Conservation (phyloP, 148 eudicot genomes). For the Amaranthus palmeri region DNA sequence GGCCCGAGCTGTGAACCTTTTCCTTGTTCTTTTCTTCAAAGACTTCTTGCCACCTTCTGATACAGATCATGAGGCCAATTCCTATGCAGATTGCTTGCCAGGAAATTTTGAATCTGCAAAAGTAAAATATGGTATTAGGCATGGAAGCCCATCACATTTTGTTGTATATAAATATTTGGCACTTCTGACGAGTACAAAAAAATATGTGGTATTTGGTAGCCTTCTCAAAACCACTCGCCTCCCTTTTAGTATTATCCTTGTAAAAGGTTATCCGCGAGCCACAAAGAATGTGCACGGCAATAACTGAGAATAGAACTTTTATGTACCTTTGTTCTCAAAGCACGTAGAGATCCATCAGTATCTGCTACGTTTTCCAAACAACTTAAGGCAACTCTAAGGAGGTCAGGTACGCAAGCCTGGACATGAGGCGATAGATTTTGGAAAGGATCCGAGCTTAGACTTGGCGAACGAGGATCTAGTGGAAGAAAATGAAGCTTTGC, state of each 20-base stretch:
- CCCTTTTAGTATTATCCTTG: neutral
- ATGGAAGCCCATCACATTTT: neutral
- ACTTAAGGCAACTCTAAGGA: slow-evolving; percentile 75
- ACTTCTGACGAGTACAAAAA: neutral
- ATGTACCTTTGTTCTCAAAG: slow-evolving; percentile 79
- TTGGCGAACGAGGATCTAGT: slow-evolving; percentile 68
- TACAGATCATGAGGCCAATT: slow-evolving; percentile 93
- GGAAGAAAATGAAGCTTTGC: slow-evolving; percentile 88
- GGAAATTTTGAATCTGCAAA: slow-evolving; percentile 84
- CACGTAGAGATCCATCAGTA: slow-evolving; percentile 93
- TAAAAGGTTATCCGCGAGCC: neutral
- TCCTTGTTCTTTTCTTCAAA: slow-evolving; percentile 32
- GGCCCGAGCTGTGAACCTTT: neutral
- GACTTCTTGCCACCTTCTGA: slow-evolving; percentile 75
- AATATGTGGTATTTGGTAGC: neutral
- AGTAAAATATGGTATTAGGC: slow-evolving; percentile 1
- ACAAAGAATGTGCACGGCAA: too few species aligned
- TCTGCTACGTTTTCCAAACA: slow-evolving; percentile 76
- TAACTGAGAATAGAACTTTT: neutral
- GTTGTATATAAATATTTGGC: neutral
- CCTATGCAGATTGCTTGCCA: slow-evolving; percentile 76
- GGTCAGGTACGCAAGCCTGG: slow-evolving; percentile 90
- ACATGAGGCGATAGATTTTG: slow-evolving; percentile 71
- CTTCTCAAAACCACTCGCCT: neutral
- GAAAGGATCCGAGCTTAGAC: slow-evolving; percentile 46